Evolutionary conservation across 805 yeast species (phyloP).

Genomic region (Danielia oregonensis): DNA sequence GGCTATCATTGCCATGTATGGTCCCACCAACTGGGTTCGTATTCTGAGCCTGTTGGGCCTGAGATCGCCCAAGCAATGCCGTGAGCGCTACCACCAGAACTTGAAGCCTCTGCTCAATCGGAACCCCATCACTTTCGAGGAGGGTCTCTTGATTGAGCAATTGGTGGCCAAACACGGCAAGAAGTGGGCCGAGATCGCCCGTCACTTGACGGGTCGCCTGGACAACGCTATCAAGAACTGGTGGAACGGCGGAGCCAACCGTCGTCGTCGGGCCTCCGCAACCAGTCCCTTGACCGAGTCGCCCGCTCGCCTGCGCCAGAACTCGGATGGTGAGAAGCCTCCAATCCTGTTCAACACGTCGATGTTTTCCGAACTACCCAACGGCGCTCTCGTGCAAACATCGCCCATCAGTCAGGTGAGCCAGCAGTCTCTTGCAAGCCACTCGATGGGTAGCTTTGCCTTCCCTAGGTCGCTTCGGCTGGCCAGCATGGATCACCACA

Average conservation of each 20-base stretch:
- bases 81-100: constrained; percentile 90
- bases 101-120: constrained; percentile 80
- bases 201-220: constrained; percentile 82
- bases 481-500: constrained; percentile 7
- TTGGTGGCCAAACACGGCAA: constrained; percentile 78
- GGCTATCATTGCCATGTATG: constrained; percentile 64
- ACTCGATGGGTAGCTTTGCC: too few species aligned
- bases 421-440: too few species aligned
- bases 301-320: constrained; percentile 3
- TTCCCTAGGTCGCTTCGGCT: constrained; percentile 1
- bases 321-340: constrained; percentile 13
- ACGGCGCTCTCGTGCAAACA: too few species aligned
- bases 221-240: constrained; percentile 91
- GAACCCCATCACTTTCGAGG: constrained; percentile 79
- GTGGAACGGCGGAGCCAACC: constrained; percentile 95
- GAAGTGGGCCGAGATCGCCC: constrained; percentile 90
- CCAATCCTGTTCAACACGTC: constrained; percentile 40
- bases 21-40: constrained; percentile 87
- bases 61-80: constrained; percentile 86
- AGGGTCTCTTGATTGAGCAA: constrained; percentile 76
- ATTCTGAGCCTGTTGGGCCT: constrained; percentile 70
- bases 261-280: constrained; percentile 54
- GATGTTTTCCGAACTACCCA: too few species aligned
- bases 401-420: too few species aligned
- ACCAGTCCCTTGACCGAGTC: not conserved